These are phyloP conservation scores for Gaeumannomyces tritici DNA, from an alignment of 2,329 filamentous ascomycete species.

Conservation along the genomic window DNA sequence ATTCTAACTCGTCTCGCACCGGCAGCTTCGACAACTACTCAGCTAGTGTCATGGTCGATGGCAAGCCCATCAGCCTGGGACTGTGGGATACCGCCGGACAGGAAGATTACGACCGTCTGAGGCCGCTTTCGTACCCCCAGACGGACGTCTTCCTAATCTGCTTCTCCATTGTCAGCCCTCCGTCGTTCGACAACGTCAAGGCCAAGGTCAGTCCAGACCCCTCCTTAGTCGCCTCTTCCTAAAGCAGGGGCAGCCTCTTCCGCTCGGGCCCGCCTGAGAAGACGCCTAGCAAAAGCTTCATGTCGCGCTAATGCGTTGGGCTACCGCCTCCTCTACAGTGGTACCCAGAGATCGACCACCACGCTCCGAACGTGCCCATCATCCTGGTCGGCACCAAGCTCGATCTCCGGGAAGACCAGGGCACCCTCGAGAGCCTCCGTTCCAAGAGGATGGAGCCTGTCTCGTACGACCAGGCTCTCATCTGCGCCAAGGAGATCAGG, in stretches of 20 bases:
- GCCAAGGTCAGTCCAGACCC: constrained; percentile 62
- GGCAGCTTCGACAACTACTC: constrained; percentile 96
- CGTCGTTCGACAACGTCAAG: constrained; percentile 97
- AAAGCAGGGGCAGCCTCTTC: background rate
- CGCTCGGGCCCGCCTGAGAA: too few relatives aligned
- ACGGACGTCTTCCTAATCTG: constrained; percentile 98
- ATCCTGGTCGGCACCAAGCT: constrained; percentile 97
- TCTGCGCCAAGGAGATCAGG: constrained; percentile 86
- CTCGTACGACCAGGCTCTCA: constrained; percentile 81
- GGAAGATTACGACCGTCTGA: constrained; percentile 94
- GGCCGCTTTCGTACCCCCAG: constrained; percentile 93
- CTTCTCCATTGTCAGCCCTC: constrained; percentile 95
- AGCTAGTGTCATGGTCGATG: constrained; percentile 97
- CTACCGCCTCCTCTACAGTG: constrained; percentile 46
- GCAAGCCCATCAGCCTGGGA: constrained; percentile 92
- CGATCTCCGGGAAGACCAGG: constrained; percentile 82
- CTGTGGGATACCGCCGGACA: constrained; percentile 98
- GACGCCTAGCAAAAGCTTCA: background rate
- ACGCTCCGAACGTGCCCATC: constrained; percentile 90
- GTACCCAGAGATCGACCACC: constrained; percentile 96
- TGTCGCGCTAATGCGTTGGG: constrained; percentile 4
- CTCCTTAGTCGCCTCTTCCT: background rate
- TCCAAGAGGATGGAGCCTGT: constrained; percentile 97
- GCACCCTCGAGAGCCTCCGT: constrained; percentile 71
- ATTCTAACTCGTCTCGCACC: background rate